Evolutionary conservation across 2,329 filamentous ascomycete genomes (phyloP).

Genomic region (Botrytis fragariae): DNA sequence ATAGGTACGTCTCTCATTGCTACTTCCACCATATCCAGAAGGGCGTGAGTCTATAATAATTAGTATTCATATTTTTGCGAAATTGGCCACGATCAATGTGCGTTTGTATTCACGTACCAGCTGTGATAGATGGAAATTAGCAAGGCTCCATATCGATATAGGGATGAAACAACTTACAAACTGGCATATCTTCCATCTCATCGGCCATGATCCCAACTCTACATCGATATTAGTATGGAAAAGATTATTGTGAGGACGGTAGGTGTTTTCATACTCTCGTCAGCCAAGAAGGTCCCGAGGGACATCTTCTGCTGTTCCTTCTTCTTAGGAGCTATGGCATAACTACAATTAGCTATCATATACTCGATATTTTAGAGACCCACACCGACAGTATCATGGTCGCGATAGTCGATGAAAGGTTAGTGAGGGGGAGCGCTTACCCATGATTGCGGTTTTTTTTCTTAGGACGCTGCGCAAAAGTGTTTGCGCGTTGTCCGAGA

Average conservation of each 20-base stretch:
- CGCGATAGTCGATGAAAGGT: constrained; percentile 18
- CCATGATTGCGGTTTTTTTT: constrained; percentile 59
- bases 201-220: constrained; percentile 93
- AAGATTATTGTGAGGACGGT: constrained; percentile 39
- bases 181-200: constrained; percentile 79
- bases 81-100: constrained; percentile 13
- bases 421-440: constrained; percentile 43
- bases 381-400: not conserved
- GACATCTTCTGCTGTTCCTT: constrained; percentile 94
- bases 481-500: constrained; percentile 36
- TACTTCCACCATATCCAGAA: constrained; percentile 32
- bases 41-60: constrained; percentile 37
- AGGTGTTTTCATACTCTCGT: constrained; percentile 66
- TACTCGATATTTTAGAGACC: not conserved
- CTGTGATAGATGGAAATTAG: constrained; percentile 34
- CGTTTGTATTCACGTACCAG: constrained; percentile 35
- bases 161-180: constrained; percentile 36
- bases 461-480: constrained; percentile 44
- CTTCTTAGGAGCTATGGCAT: constrained; percentile 74
- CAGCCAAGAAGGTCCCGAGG: constrained; percentile 91
- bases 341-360: constrained; percentile 44
- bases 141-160: constrained; percentile 14
- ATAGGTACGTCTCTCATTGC: constrained; percentile 37
- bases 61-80: constrained; percentile 20
- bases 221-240: constrained; percentile 40